Base-by-base conservation (phyloP, 192 early-diverging fungal species). In the Radiomyces spectabilis region DNA sequence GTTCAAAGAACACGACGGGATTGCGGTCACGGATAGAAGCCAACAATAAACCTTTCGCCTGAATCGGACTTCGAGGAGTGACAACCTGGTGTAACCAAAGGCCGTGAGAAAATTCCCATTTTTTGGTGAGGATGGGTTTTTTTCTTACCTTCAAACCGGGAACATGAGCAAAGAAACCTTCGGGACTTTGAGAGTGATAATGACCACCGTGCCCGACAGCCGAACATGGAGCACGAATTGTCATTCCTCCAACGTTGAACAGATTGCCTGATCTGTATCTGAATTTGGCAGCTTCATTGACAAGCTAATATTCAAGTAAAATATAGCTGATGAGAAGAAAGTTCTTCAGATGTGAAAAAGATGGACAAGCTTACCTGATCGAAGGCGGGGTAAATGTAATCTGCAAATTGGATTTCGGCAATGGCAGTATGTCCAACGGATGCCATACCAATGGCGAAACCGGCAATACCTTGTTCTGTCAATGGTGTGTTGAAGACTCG, bases 391-490 rank as follows among this genome's bases (percentile, higher is more conserved):
- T 90, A 95, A 12, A 98, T 92, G 58, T 98, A 98, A 73, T 98
- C 95, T 4, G 93, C 95, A 73, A 98, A 98, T 74, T 98, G 95
- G 25, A 98, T 96, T 68, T 98, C 95, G 24, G 95, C 95, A 62
- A 98, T 91, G 38, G 95, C 92, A 16, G 94, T 96, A 59, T 91
- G 88, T 18, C 95, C 95, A 58, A 91, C 85, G 16, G 94, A 73
- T 2, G 95, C 95, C 81, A 96, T 78, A 26, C 95, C 95, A 53
- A 98, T 91, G 8, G 76, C 94, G 66, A 98, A 98, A 29, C 94
- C 95, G 22, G 85, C 90, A 57, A 98, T 89, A 29, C 89, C 95
- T 59, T 98, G 95, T 67, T 98, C 95, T 7, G 89, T 86, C 57
- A 98, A 69, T 7, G 95, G 95, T 12, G 92, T 95, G 74, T 98